phyloP scores from a whole-genome alignment of 2,329 filamentous ascomycete genomes.

The Chaetomium globosum region DNA sequence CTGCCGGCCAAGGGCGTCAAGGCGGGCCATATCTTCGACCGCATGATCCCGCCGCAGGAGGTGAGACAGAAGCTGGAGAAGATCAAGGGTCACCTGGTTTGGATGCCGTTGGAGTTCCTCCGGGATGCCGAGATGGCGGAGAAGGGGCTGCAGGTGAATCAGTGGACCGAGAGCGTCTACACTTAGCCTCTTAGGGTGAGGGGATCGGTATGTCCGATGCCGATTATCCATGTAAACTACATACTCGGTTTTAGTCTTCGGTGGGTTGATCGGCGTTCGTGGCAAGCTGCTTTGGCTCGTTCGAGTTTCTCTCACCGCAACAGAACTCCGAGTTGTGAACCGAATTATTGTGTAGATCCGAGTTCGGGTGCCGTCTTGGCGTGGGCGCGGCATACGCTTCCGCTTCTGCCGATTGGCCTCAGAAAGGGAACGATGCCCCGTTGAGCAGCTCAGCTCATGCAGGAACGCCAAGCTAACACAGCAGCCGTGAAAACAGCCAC shows the following conservation, averaged over 20 bases:
- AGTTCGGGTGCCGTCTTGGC: slow-evolving; percentile 6
- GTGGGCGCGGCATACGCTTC: neutral
- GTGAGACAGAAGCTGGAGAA: slow-evolving; percentile 74
- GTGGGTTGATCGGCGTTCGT: neutral
- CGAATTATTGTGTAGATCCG: slow-evolving; percentile 10
- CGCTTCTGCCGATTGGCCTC: slow-evolving; percentile 10
- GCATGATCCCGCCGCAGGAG: slow-evolving; percentile 71
- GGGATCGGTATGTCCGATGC: neutral
- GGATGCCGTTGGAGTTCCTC: slow-evolving; percentile 91
- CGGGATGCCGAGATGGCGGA: slow-evolving; percentile 87
- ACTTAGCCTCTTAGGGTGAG: slow-evolving; percentile 59
- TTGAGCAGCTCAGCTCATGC: slow-evolving; percentile 16
- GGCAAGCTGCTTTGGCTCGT: neutral
- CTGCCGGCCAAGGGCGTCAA: slow-evolving; percentile 70
- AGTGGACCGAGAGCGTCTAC: slow-evolving; percentile 84
- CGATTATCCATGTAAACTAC: neutral
- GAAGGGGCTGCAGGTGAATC: slow-evolving; percentile 81
- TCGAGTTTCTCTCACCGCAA: neutral
- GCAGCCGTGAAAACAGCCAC: neutral
- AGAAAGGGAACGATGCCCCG: neutral
- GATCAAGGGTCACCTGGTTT: slow-evolving; percentile 86
- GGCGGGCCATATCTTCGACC: slow-evolving; percentile 84
- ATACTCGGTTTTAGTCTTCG: too few species aligned
- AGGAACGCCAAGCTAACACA: neutral
- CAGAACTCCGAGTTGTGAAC: neutral